These are phyloP conservation scores for Rhodomyrtus psidioides DNA, from an alignment of 441 rosid genomes.

Conservation along the genomic window DNA sequence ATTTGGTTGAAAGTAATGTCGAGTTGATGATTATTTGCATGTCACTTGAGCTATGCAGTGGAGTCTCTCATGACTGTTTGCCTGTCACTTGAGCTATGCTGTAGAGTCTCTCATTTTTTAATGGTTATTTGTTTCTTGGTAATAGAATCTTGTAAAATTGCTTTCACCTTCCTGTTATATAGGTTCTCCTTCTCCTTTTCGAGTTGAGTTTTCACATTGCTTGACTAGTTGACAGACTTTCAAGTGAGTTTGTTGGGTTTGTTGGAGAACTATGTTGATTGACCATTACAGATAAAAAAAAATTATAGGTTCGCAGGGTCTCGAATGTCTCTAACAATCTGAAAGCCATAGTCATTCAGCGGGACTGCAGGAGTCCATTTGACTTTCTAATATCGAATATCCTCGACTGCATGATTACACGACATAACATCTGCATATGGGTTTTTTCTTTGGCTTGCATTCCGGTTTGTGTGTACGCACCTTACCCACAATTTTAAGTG, in stretches of 20 bases:
- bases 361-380: background rate
- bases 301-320: background rate
- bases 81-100: background rate
- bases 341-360: background rate
- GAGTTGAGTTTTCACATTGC: background rate
- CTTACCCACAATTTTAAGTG: background rate
- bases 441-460: background rate
- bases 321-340: background rate
- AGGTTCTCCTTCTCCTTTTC: background rate
- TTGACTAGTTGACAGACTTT: background rate
- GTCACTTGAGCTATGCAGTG: background rate
- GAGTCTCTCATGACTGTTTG: background rate
- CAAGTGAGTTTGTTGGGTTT: background rate
- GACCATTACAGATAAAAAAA: background rate
- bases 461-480: background rate
- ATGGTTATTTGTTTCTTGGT: background rate
- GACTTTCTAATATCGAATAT: background rate
- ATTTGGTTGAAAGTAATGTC: no score
- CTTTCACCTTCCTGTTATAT: background rate
- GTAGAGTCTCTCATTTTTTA: background rate
- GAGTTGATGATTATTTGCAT: background rate
- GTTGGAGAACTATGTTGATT: background rate
- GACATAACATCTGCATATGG: background rate
- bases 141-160: background rate
- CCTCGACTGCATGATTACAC: background rate